Evolutionary conservation across 352 stramenopile species (phyloP).

Genomic region (Phytopythium oedochilum): DNA sequence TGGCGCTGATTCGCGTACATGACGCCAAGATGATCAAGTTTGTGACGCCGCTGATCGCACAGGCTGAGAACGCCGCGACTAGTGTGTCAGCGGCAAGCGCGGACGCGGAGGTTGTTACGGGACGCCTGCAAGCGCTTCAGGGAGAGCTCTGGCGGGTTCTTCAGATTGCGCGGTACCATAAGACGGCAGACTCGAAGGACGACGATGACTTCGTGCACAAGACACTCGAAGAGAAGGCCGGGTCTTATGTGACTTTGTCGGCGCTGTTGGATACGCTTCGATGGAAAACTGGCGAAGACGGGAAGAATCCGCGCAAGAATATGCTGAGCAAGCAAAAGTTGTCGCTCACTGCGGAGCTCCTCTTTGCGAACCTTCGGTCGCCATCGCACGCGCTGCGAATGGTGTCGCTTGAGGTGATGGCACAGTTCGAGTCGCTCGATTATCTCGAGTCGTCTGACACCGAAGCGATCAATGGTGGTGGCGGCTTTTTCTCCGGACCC

Average conservation of each 20-base stretch:
- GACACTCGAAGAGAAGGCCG: constrained; percentile 32
- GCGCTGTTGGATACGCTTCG: constrained; percentile 56
- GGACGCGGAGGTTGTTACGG: background rate
- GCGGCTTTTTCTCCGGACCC: constrained; percentile 28
- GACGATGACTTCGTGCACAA: constrained; percentile 26
- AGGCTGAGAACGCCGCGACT: constrained; percentile 23
- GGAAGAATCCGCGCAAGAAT: constrained; percentile 21
- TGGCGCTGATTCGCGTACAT: constrained; percentile 43
- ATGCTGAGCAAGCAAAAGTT: constrained; percentile 39
- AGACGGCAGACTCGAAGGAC: constrained; percentile 9
- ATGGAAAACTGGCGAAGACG: constrained; percentile 34
- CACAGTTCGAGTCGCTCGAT: constrained; percentile 37
- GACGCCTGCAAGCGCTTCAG: constrained; percentile 25
- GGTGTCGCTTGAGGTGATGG: constrained; percentile 64
- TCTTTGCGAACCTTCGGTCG: constrained; percentile 63
- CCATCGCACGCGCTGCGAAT: constrained; percentile 59
- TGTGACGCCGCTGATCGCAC: constrained; percentile 29
- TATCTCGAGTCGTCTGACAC: constrained; percentile 43
- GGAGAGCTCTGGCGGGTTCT: constrained; percentile 70
- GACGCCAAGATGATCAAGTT: constrained; percentile 37
- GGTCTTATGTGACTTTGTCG: constrained; percentile 56
- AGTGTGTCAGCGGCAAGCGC: background rate
- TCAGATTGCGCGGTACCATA: constrained; percentile 43
- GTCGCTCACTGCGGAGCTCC: constrained; percentile 21
- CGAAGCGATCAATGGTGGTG: constrained; percentile 9